Base-by-base conservation (phyloP, 306 rosid genomes). In the Aeschynomene evenia region DNA sequence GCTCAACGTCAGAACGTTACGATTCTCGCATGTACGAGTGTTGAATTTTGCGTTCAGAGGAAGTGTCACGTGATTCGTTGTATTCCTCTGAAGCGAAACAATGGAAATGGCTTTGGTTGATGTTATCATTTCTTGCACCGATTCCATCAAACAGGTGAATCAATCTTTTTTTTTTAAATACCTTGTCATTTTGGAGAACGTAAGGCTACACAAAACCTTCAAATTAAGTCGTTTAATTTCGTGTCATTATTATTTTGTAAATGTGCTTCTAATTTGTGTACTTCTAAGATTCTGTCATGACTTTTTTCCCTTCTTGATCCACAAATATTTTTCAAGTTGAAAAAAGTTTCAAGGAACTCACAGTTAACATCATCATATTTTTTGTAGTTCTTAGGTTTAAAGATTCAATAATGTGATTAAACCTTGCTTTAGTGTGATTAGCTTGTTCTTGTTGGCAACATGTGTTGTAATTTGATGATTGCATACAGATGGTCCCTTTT, bases 61-160 rank as follows among this genome's bases (percentile, higher is more conserved):
- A 58, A 24, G 5, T 64, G 1, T 65, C 14, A 55, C 20, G 19
- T 22, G 0, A 36, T 64, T 72, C 13, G 9, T 33, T 51, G 15
- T 7, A 54, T 49, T 59, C 63, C 36, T 4, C 45, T 42, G 79
- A 75, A 68, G 36, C 46, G 19, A 34, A 29, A 24, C 5, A 0
- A 16, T 1, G 79, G 72, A 54, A 18, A 91, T 91, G 97, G 94
- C 91, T 57, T 57, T 81, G 65, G 79, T 87, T 37, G 91, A 91
- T 79, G 83, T 91, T 74, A 85, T 83, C 74, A 89, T 84, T 77
- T 74, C 87, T 53, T 84, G 94, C 69, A 77, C 85, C 50, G 94
- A 91, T 60, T 89, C 96, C 54, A 77, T 91, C 63, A 58, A 50
- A 84, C 91, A 87, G 90, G 97, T 89, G 18, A 45, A 45, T 45